These are phyloP conservation scores for Trichosporon coremiiforme DNA, from an alignment of 1,284 basidiomycete species.

Conservation along the genomic window DNA sequence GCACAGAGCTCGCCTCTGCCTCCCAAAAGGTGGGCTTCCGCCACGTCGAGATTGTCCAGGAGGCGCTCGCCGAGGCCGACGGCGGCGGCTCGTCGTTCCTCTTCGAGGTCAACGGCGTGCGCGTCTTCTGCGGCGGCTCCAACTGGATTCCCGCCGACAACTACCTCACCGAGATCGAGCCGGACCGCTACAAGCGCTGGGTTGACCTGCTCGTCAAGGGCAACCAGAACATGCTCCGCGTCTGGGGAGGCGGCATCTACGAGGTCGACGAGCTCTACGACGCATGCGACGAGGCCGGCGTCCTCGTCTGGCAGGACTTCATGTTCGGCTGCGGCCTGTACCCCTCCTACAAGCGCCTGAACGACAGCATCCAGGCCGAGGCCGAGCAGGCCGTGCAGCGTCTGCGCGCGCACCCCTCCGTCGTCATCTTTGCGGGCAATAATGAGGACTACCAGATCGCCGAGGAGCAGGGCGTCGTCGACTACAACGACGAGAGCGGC, in stretches of 20 bases:
- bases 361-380: slow-evolving; percentile 57
- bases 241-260: slow-evolving; percentile 62
- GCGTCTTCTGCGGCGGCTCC: slow-evolving; percentile 86
- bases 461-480: slow-evolving; percentile 71
- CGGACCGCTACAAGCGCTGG: slow-evolving; percentile 58
- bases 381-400: slow-evolving; percentile 58
- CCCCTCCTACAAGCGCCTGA: slow-evolving; percentile 59
- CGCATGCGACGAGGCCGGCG: slow-evolving; percentile 66
- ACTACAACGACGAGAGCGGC: slow-evolving; percentile 76
- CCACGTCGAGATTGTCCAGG: slow-evolving; percentile 71
- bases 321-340: slow-evolving; percentile 64
- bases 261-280: slow-evolving; percentile 60
- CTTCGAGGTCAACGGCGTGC: slow-evolving; percentile 83
- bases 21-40: slow-evolving; percentile 68
- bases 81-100: slow-evolving; percentile 76
- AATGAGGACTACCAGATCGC: slow-evolving; percentile 75
- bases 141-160: slow-evolving; percentile 94
- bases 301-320: slow-evolving; percentile 62
- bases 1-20: slow-evolving; percentile 30
- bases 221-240: slow-evolving; percentile 62
- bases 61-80: slow-evolving; percentile 59
- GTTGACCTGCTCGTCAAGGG: slow-evolving; percentile 59
- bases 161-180: slow-evolving; percentile 72
- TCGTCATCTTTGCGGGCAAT: slow-evolving; percentile 88
- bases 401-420: slow-evolving; percentile 59